Evolutionary conservation across 2,329 filamentous ascomycete species (phyloP).

Genomic region (Metarhizium anisopliae): DNA sequence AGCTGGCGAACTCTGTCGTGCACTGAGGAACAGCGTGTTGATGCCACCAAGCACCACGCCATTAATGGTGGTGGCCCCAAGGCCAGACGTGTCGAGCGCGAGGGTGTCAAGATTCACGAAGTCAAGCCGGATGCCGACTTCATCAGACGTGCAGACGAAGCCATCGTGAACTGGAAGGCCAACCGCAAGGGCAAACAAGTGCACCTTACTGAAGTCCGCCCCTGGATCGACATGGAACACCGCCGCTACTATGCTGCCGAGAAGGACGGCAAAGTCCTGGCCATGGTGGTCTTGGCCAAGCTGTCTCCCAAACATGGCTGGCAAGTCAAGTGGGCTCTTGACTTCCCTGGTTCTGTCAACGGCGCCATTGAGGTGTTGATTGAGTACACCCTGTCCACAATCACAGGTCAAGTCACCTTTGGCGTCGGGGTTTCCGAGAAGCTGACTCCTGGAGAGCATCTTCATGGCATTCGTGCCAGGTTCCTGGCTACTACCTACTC

Average conservation of each 20-base stretch:
- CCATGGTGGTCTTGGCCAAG: slow-evolving; percentile 75
- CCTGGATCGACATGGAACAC: slow-evolving; percentile 78
- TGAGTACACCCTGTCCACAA: slow-evolving; percentile 51
- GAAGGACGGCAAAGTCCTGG: slow-evolving; percentile 63
- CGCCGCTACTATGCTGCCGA: slow-evolving; percentile 78
- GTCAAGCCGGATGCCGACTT: slow-evolving; percentile 62
- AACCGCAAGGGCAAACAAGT: slow-evolving; percentile 77
- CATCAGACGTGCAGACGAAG: slow-evolving; percentile 58
- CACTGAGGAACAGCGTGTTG: slow-evolving; percentile 79
- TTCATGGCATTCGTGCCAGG: slow-evolving; percentile 71
- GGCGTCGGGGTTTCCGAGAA: slow-evolving; percentile 71
- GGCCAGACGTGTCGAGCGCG: slow-evolving; percentile 69
- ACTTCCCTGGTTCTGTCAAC: slow-evolving; percentile 80
- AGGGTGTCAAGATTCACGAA: slow-evolving; percentile 74
- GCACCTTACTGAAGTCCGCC: slow-evolving; percentile 80
- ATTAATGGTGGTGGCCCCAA: slow-evolving; percentile 56
- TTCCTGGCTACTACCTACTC: slow-evolving; percentile 78
- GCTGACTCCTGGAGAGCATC: slow-evolving; percentile 70
- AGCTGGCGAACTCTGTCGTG: slow-evolving; percentile 86
- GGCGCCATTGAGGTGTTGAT: slow-evolving; percentile 82
- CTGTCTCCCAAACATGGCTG: slow-evolving; percentile 75
- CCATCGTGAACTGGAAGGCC: slow-evolving; percentile 71
- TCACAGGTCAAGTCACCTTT: slow-evolving; percentile 63
- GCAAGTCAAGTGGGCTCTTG: slow-evolving; percentile 94
- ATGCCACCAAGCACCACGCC: slow-evolving; percentile 61